These are phyloP conservation scores for Exophiala dermatitidis DNA, from an alignment of 2,329 filamentous ascomycete genomes.

Conservation along the genomic window DNA sequence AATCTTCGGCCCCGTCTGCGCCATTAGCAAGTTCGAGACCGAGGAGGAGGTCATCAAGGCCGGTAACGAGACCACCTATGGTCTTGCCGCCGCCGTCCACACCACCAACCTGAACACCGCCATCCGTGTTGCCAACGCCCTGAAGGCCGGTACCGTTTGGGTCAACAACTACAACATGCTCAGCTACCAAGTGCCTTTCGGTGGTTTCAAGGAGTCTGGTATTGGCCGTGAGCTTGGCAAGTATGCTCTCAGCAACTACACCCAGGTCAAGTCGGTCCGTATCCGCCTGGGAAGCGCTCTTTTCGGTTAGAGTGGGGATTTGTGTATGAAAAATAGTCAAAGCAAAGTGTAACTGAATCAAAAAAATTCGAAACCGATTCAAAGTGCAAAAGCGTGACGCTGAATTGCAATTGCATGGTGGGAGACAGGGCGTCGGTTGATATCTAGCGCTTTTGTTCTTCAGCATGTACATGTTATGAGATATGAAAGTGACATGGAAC, in stretches of 20 bases:
- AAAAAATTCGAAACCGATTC: too few species aligned
- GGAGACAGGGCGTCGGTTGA: too few species aligned
- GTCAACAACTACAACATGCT: constrained; percentile 67
- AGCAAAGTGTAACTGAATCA: not conserved
- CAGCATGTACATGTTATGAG: too few species aligned
- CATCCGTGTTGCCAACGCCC: constrained; percentile 62
- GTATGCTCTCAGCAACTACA: constrained; percentile 45
- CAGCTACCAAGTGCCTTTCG: constrained; percentile 50
- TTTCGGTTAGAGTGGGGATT: constrained; percentile 33
- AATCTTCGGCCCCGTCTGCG: constrained; percentile 74
- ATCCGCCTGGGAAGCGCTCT: constrained; percentile 40
- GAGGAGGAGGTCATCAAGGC: constrained; percentile 63
- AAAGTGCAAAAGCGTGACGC: too few species aligned
- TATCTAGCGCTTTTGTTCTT: too few species aligned
- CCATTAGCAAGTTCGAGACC: constrained; percentile 67
- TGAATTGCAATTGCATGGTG: too few species aligned
- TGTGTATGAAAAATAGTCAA: constrained; percentile 1
- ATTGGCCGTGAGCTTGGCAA: constrained; percentile 42
- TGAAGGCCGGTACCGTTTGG: constrained; percentile 63
- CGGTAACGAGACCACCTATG: constrained; percentile 68
- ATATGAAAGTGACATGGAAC: too few species aligned
- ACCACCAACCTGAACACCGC: constrained; percentile 72
- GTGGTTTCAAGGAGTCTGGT: constrained; percentile 41
- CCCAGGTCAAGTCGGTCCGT: constrained; percentile 44
- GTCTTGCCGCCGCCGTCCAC: constrained; percentile 70